Conservation (phyloP, 2,329 filamentous ascomycete genomes). For the Drechmeria coniospora region DNA sequence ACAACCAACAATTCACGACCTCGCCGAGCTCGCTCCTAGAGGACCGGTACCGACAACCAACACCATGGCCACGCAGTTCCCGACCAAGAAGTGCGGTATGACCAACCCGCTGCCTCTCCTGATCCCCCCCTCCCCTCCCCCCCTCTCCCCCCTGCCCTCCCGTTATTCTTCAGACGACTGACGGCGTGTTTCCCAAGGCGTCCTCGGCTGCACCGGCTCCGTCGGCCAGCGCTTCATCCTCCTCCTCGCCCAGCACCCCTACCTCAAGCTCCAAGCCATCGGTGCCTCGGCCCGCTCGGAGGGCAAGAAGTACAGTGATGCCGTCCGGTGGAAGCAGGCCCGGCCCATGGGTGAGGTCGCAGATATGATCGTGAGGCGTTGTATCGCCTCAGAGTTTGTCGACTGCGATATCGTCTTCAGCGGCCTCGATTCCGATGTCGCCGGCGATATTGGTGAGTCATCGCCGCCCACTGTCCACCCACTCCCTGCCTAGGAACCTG, state of each 20-base stretch:
- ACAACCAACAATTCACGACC: too few species aligned
- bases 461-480: too few species aligned
- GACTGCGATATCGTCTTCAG: conserved; percentile 92
- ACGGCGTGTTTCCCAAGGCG: conserved; percentile 28
- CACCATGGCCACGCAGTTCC: conserved; percentile 27
- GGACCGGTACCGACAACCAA: conserved; percentile 9
- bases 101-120: too few species aligned
- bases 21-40: too few species aligned
- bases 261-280: conserved; percentile 73
- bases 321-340: conserved; percentile 88
- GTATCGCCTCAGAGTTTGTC: conserved; percentile 63
- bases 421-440: conserved; percentile 82
- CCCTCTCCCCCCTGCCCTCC: conserved; percentile 3
- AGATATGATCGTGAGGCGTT: conserved; percentile 73
- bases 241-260: conserved; percentile 73
- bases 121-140: neutral
- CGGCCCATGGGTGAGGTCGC: conserved; percentile 66
- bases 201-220: conserved; percentile 83
- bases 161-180: conserved; percentile 1
- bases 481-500: too few species aligned
- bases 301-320: conserved; percentile 89
- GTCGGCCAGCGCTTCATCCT: conserved; percentile 94
- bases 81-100: conserved; percentile 44
- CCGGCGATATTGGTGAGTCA: conserved; percentile 68
- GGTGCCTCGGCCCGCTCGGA: conserved; percentile 81